Evolutionary conservation across 2,329 filamentous ascomycete species (phyloP).

Genomic region (Nemania abortiva): DNA sequence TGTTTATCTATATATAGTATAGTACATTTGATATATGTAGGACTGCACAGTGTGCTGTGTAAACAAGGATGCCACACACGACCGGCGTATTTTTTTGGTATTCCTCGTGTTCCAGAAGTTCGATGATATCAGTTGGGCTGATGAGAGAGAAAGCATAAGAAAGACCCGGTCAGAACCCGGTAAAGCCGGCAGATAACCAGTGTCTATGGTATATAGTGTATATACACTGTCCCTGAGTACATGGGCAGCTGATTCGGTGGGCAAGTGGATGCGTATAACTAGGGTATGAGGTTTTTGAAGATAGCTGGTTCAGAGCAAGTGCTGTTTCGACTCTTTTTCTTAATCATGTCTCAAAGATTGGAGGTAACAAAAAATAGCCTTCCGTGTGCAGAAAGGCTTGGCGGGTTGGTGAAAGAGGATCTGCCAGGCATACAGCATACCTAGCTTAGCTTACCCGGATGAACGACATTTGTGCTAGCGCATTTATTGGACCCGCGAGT

Average conservation of each 20-base stretch:
- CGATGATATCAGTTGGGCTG: constrained; percentile 8
- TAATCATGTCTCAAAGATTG: background rate
- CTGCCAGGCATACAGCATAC: background rate
- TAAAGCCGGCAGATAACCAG: constrained; percentile 19
- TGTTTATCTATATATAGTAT: background rate
- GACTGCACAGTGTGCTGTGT: background rate
- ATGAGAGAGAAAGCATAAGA: background rate
- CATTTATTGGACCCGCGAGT: background rate
- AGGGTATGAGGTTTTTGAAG: background rate
- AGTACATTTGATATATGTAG: background rate
- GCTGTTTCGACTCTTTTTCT: background rate
- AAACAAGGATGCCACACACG: constrained; percentile 2
- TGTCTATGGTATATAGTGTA: background rate
- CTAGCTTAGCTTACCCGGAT: background rate
- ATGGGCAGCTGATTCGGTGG: background rate
- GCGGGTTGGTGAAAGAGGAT: constrained; percentile 8
- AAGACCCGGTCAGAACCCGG: too few species aligned
- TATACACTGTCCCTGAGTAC: background rate
- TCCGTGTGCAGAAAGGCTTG: background rate
- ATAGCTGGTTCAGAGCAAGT: background rate
- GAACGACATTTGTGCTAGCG: constrained; percentile 11
- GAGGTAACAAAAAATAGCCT: background rate
- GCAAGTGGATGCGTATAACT: too few species aligned
- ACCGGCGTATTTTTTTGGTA: background rate
- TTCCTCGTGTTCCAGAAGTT: constrained; percentile 26